These are phyloP conservation scores for Pythium vanterpoolii DNA, from an alignment of 352 stramenopile species.

Conservation along the genomic window DNA sequence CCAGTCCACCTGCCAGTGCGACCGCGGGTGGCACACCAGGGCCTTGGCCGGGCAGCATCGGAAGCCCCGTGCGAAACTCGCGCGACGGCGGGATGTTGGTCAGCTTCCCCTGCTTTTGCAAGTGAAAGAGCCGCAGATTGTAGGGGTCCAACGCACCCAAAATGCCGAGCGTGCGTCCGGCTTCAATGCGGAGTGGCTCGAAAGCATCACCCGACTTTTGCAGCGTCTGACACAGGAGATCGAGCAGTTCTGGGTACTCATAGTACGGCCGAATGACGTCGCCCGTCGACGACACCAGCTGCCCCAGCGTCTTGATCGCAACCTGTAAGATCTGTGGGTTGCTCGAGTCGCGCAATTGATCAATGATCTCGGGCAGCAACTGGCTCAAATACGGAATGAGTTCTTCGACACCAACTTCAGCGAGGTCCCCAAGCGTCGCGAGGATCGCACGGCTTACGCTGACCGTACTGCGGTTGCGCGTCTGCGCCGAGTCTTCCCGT, in stretches of 20 bases:
- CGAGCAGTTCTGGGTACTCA: slow-evolving; percentile 80
- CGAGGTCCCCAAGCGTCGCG: slow-evolving; percentile 76
- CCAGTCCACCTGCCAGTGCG: slow-evolving; percentile 15
- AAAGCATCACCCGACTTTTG: slow-evolving; percentile 83
- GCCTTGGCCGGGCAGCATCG: slow-evolving; percentile 22
- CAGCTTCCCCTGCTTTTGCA: slow-evolving; percentile 77
- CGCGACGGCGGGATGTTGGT: slow-evolving; percentile 60
- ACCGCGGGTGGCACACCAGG: slow-evolving; percentile 11
- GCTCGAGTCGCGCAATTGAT: slow-evolving; percentile 81
- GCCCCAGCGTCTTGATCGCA: slow-evolving; percentile 80
- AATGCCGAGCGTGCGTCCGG: slow-evolving; percentile 73
- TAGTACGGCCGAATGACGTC: slow-evolving; percentile 85
- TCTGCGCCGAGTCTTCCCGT: slow-evolving; percentile 74
- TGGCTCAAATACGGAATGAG: slow-evolving; percentile 82
- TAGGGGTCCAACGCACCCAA: slow-evolving; percentile 83
- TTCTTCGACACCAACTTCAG: slow-evolving; percentile 72
- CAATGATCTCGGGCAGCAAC: slow-evolving; percentile 83
- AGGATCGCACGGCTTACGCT: slow-evolving; percentile 84
- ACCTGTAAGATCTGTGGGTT: slow-evolving; percentile 85
- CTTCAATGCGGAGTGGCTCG: slow-evolving; percentile 72
- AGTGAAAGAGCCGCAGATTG: slow-evolving; percentile 78
- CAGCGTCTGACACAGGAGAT: slow-evolving; percentile 70
- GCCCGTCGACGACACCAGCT: slow-evolving; percentile 78
- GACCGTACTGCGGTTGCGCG: slow-evolving; percentile 69
- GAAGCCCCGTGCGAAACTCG: slow-evolving; percentile 52